Evolutionary conservation across 805 yeast genomes (phyloP), one percentile per base, ranked within the genome.

Genomic region (Gaillardinia entomophila): DNA sequence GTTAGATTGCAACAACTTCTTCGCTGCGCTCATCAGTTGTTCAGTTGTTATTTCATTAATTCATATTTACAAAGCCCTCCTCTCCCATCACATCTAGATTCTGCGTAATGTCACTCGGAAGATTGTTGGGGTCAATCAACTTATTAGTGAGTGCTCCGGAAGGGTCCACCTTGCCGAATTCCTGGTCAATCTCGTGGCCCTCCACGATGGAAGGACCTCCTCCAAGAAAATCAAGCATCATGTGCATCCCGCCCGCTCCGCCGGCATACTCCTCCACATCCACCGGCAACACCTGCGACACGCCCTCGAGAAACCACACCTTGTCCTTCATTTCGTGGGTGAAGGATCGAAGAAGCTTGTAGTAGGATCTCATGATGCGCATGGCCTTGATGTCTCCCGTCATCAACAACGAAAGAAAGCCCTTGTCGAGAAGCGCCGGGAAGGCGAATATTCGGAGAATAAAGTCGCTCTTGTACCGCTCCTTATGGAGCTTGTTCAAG

Each of bases 301-400:
- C 92, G 3, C 97, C 97, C 57, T 89, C 95, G 41, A 89, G 66
- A 46, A 89, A 88, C 97, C 97, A 89, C 12, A 89, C 94, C 45
- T 75, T 75, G 48, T 88, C 92, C 53, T 83, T 84, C 82, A 84
- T 82, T 49, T 85, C 94, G 23, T 80, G 76, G 0, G 95, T 85
- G 55, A 83, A 89, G 12, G 82, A 78, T 43, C 95, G 66, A 30
- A 89, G 69, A 36, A 89, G 61, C 35, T 83, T 78, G 61, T 89
- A 89, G 63, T 89, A 89, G 34, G 84, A 81, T 44, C 94, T 68
- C 85, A 90, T 85, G 41, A 90, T 86, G 45, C 95, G 68, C 87
- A 86, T 86, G 2, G 97, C 95, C 31, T 81, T 75, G 22, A 80
- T 58, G 57, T 90, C 97, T 29, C 96, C 94, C 8, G 80, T 74